phyloP scores from a whole-genome alignment of 352 stramenopile genomes.

The Globisporangium irregulare region DNA sequence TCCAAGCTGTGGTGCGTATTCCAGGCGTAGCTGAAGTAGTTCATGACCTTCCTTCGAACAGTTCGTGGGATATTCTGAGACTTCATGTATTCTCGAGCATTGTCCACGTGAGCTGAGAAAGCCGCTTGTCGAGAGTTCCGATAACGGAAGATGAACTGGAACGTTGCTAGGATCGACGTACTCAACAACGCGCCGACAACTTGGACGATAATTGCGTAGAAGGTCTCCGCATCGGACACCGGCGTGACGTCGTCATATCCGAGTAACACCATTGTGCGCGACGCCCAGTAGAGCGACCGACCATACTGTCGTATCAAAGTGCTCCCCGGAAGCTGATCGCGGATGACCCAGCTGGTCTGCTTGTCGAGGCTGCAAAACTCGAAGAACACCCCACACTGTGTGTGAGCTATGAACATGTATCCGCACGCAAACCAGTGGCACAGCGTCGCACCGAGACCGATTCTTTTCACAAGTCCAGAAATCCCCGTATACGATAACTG shows the following conservation, averaged over 20 bases:
- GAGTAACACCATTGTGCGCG: constrained; percentile 52
- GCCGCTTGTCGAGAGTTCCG: constrained; percentile 46
- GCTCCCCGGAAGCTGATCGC: constrained; percentile 44
- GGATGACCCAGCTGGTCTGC: constrained; percentile 60
- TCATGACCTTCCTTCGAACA: constrained; percentile 47
- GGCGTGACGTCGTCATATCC: constrained; percentile 68
- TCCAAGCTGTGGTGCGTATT: constrained; percentile 59
- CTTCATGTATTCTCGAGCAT: constrained; percentile 69
- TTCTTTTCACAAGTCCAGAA: constrained; percentile 40
- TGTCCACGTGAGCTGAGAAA: constrained; percentile 62
- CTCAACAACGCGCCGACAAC: constrained; percentile 51
- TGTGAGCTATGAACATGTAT: constrained; percentile 69
- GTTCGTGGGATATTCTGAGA: constrained; percentile 55
- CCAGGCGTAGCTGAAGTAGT: constrained; percentile 69
- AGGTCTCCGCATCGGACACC: constrained; percentile 47
- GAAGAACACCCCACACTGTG: constrained; percentile 48
- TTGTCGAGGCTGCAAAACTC: constrained; percentile 39
- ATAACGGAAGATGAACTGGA: constrained; percentile 73
- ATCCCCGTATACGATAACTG: constrained; percentile 59
- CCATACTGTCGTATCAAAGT: constrained; percentile 46
- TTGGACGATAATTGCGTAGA: constrained; percentile 48
- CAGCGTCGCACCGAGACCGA: constrained; percentile 30
- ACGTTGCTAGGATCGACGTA: constrained; percentile 58
- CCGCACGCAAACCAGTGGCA: constrained; percentile 61
- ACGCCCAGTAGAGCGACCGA: constrained; percentile 57